phyloP scores from a whole-genome alignment of 2,329 filamentous ascomycete genomes.

The Coniella lustricola region DNA sequence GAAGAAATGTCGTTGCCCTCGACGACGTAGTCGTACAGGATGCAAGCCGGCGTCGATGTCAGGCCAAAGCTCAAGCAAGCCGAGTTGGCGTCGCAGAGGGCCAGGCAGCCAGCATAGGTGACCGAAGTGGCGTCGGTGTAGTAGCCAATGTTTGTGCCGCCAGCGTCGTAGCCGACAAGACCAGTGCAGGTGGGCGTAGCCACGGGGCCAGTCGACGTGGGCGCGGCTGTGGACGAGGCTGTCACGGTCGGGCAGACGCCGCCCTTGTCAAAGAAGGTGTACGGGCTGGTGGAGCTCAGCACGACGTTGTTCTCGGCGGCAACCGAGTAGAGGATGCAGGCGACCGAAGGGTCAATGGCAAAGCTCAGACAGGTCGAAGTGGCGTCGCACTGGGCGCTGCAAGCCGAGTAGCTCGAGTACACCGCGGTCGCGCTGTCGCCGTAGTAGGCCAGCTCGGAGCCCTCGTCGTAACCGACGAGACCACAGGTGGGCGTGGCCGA shows the following conservation, averaged over 20 bases:
- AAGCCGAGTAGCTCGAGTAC: constrained; percentile 8
- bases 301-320: constrained; percentile 19
- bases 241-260: constrained; percentile 8
- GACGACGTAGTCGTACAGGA: constrained; percentile 12
- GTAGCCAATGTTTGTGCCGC: constrained; percentile 11
- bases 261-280: constrained; percentile 15
- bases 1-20: constrained; percentile 24
- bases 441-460: constrained; percentile 12
- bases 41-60: constrained; percentile 10
- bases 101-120: constrained; percentile 9
- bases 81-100: constrained; percentile 10
- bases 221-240: not conserved
- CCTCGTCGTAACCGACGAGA: constrained; percentile 9
- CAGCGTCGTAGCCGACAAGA: constrained; percentile 12
- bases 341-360: constrained; percentile 5
- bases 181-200: constrained; percentile 13
- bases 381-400: constrained; percentile 11
- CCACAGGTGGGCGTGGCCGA: constrained; percentile 6
- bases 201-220: constrained; percentile 2
- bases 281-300: constrained; percentile 23
- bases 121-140: constrained; percentile 7
- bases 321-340: constrained; percentile 13
- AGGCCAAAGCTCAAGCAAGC: constrained; percentile 15
- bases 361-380: constrained; percentile 12
- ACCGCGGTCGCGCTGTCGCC: not conserved